A percentile compares a stretch with the other conserved stretches of the same genome.
These are phyloP conservation scores for Pulicaria dysenterica DNA, from an alignment of 129 eudicot species.

Conservation along the genomic window DNA sequence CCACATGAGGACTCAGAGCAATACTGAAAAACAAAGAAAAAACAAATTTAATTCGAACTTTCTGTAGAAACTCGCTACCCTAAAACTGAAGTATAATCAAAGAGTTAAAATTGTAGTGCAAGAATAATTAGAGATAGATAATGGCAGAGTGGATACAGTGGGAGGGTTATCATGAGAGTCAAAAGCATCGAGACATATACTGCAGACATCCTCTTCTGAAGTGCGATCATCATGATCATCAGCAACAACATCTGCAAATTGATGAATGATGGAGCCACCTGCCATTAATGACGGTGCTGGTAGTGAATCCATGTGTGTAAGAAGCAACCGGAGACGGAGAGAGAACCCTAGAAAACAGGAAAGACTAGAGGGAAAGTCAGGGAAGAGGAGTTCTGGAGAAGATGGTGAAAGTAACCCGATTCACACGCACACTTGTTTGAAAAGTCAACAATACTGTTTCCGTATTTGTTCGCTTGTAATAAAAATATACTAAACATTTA, in stretches of 20 bases:
- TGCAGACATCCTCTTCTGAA: constrained; percentile 61
- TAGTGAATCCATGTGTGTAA: constrained; percentile 16
- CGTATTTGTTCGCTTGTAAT: no score
- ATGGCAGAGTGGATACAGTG: constrained; percentile 43
- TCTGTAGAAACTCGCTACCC: background rate
- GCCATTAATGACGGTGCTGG: constrained; percentile 32
- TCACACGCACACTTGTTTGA: constrained; percentile 38
- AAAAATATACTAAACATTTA: no score
- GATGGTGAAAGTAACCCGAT: constrained; percentile 37
- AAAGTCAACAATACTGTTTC: constrained; percentile 18
- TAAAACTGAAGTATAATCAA: background rate
- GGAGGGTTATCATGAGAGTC: constrained; percentile 54
- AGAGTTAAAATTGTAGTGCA: background rate
- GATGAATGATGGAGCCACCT: constrained; percentile 32
- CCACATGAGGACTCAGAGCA: background rate
- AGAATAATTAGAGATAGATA: background rate
- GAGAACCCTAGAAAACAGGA: constrained; percentile 30
- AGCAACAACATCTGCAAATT: constrained; percentile 9
- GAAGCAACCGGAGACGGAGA: background rate
- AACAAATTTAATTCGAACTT: background rate
- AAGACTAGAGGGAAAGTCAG: constrained; percentile 37
- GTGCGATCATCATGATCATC: constrained; percentile 41
- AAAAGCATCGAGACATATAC: constrained; percentile 85
- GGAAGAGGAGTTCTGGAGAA: constrained; percentile 35
- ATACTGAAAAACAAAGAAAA: background rate